Conservation (phyloP, 345 rosid genomes). For the Pistacia atlantica region DNA sequence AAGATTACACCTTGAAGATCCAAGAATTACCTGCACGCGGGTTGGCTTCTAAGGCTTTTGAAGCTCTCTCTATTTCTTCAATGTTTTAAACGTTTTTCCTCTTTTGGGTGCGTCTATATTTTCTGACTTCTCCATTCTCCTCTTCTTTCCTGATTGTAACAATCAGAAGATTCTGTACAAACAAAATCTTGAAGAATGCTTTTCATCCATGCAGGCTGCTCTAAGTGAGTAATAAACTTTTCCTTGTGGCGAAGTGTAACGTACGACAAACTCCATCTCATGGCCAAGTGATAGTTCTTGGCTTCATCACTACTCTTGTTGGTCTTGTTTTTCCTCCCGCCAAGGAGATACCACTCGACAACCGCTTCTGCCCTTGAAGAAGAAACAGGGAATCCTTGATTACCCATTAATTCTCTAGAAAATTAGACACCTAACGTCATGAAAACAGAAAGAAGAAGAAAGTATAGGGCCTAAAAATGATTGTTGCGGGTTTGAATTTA, state of each 20-base stretch:
- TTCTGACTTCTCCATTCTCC: not conserved
- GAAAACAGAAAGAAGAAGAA: too few relatives aligned
- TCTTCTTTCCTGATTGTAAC: not conserved
- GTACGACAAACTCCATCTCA: too few relatives aligned
- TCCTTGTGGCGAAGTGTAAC: not conserved
- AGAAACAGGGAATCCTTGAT: too few relatives aligned
- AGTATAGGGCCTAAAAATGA: too few relatives aligned
- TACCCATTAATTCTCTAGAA: too few relatives aligned
- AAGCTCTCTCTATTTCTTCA: conserved; percentile 14
- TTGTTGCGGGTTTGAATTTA: too few relatives aligned
- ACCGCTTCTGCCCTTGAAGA: too few relatives aligned
- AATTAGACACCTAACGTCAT: too few relatives aligned
- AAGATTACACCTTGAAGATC: conserved; percentile 11
- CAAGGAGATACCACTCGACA: too few relatives aligned
- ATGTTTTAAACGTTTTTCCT: not conserved
- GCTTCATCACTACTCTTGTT: too few relatives aligned
- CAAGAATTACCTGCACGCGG: not conserved
- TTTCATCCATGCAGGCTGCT: conserved; percentile 4
- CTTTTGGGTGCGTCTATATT: not conserved
- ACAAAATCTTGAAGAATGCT: not conserved
- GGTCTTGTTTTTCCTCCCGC: not conserved
- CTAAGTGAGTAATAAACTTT: conserved; percentile 10
- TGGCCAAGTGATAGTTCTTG: too few relatives aligned
- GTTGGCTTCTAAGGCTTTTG: not conserved
- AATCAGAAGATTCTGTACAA: not conserved